Percentiles rank a stretch among this genome's conserved stretches.
These are phyloP conservation scores for Annona squamosa DNA, from an alignment of 164 flowering plant genomes.

Conservation along the genomic window DNA sequence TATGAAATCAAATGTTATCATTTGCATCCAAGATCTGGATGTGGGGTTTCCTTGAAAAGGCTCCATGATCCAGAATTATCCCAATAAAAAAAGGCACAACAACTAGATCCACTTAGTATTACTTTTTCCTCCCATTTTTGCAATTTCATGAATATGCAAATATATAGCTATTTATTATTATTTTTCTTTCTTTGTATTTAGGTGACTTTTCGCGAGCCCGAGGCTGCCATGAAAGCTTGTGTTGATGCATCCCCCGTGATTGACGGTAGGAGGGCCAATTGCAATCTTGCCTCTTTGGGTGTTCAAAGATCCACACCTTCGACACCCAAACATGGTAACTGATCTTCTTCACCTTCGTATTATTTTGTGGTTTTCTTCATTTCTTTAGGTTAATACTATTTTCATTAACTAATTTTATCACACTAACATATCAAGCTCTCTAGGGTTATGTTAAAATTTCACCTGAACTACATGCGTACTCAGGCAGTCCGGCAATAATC, in stretches of 20 bases:
- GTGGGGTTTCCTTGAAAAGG: conserved; percentile 1
- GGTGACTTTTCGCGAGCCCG: conserved; percentile 38
- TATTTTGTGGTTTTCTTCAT: not conserved
- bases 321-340: conserved; percentile 69
- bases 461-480: too few relatives aligned
- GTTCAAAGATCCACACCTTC: conserved; percentile 87
- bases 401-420: not conserved
- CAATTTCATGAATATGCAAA: not conserved
- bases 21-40: conserved; percentile 2
- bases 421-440: too few relatives aligned
- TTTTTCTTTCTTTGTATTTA: not conserved
- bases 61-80: conserved; percentile 2
- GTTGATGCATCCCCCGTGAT: conserved; percentile 65
- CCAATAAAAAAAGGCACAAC: conserved; percentile 2
- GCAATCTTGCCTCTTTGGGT: conserved; percentile 93
- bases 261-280: conserved; percentile 76
- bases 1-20: not conserved
- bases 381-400: not conserved
- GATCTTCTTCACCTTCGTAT: conserved; percentile 21
- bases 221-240: conserved; percentile 85
- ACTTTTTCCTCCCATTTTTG: not conserved
- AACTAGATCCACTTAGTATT: not conserved
- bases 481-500: too few relatives aligned
- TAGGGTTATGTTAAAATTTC: too few relatives aligned
- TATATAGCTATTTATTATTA: not conserved